Conservation (phyloP, 164 flowering plant genomes). For the Euptelea pleiosperma region DNA sequence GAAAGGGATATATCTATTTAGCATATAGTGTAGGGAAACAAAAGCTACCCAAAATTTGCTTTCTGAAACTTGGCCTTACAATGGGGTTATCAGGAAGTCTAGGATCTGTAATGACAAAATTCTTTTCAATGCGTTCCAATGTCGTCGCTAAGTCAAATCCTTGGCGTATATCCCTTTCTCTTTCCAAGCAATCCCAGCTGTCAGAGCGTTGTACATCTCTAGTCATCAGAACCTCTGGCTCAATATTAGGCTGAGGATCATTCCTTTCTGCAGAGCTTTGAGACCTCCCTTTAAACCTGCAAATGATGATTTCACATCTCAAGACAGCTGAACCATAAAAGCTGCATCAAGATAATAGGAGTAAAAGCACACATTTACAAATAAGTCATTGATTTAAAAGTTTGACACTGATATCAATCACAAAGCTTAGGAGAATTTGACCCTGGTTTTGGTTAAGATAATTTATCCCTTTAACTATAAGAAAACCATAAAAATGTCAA, state of each 20-base stretch:
- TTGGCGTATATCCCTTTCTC: conserved; percentile 85
- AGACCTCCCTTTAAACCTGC: conserved; percentile 59
- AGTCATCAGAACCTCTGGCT: conserved; percentile 77
- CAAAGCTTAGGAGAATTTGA: too few relatives aligned
- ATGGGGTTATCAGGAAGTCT: conserved; percentile 97
- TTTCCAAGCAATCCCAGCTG: conserved; percentile 73
- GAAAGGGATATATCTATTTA: too few relatives aligned
- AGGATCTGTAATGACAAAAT: conserved; percentile 97
- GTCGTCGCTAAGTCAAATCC: conserved; percentile 97
- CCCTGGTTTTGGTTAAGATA: too few relatives aligned
- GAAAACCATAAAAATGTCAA: too few relatives aligned
- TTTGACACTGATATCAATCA: too few relatives aligned
- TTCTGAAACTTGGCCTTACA: conserved; percentile 44
- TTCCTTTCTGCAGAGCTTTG: conserved; percentile 32
- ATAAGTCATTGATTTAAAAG: too few relatives aligned
- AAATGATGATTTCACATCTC: conserved; percentile 10
- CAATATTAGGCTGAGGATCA: conserved; percentile 42
- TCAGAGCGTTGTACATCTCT: conserved; percentile 53
- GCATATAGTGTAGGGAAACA: too few relatives aligned
- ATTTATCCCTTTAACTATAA: too few relatives aligned
- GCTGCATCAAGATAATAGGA: too few relatives aligned
- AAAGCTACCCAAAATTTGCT: background rate
- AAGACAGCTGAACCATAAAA: conserved; percentile 1
- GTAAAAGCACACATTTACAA: too few relatives aligned
- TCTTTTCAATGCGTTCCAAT: conserved; percentile 95